Evolutionary conservation across 2,329 filamentous ascomycete species (phyloP).

Genomic region (Byssochlamys sp.): DNA sequence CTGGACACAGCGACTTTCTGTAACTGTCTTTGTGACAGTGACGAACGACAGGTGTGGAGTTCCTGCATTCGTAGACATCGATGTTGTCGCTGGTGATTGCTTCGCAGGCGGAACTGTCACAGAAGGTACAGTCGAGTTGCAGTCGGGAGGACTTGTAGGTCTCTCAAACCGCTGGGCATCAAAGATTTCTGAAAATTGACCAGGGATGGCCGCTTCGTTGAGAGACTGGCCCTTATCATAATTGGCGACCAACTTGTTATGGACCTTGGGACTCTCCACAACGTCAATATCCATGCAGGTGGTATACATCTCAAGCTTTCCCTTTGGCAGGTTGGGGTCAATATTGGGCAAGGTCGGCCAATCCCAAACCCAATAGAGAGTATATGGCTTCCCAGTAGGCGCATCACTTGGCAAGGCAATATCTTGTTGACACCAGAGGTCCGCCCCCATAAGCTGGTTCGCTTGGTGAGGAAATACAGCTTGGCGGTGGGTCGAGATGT

Average conservation of each 20-base stretch:
- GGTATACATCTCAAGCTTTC: constrained; percentile 40
- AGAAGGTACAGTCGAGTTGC: not conserved
- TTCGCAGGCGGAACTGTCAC: not conserved
- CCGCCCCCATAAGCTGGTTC: constrained; percentile 45
- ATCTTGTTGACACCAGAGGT: constrained; percentile 72
- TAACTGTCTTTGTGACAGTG: not conserved
- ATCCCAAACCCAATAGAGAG: constrained; percentile 94
- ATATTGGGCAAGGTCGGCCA: constrained; percentile 56
- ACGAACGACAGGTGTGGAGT: not conserved
- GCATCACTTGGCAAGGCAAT: constrained; percentile 62
- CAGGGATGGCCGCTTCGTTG: constrained; percentile 30
- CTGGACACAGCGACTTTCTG: not conserved
- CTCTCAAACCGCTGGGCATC: constrained; percentile 5
- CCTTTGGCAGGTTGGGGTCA: constrained; percentile 28
- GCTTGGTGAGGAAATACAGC: constrained; percentile 43
- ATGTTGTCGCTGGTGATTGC: constrained; percentile 5
- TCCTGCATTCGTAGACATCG: not conserved
- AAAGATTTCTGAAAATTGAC: constrained; percentile 27
- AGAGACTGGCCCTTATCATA: constrained; percentile 27
- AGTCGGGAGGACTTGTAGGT: not conserved
- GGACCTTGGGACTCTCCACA: constrained; percentile 13
- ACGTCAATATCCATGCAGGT: constrained; percentile 42
- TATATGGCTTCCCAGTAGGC: constrained; percentile 56
- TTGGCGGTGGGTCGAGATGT: constrained; percentile 53
- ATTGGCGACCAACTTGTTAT: constrained; percentile 6